phyloP scores from a whole-genome alignment of 169 alveolate genomes.

The Cryptosporidium ubiquitum region DNA sequence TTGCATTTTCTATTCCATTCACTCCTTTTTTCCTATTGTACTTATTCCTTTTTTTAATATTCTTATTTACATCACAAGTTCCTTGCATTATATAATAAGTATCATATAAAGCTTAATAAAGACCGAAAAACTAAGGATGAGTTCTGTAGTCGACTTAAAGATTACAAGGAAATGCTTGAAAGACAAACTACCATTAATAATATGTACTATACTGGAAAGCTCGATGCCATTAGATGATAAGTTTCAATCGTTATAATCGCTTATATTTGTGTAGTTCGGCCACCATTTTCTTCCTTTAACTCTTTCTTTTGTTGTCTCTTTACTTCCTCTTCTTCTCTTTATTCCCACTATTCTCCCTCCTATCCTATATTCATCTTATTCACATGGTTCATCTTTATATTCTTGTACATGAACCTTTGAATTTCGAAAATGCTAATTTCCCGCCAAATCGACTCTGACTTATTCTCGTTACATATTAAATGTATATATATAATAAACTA shows the following conservation, averaged over 20 bases:
- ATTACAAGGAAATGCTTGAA: constrained; percentile 42
- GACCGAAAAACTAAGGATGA: neutral
- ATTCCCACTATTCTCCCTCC: neutral
- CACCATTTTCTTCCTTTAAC: no score
- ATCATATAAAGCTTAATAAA: constrained; percentile 10
- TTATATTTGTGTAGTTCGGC: neutral
- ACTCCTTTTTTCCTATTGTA: neutral
- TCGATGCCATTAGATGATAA: neutral
- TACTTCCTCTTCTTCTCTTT: neutral
- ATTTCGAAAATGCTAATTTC: neutral
- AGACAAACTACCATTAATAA: constrained; percentile 33
- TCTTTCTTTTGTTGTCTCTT: neutral
- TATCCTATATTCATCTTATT: neutral
- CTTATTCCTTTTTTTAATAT: neutral
- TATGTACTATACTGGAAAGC: constrained; percentile 45
- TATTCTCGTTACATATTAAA: neutral
- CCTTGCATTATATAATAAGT: constrained; percentile 7
- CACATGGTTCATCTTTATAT: neutral
- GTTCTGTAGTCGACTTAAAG: constrained; percentile 5
- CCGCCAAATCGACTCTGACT: constrained; percentile 12
- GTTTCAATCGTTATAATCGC: no score
- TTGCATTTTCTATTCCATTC: neutral
- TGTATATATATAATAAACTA: neutral
- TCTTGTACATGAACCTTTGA: neutral
- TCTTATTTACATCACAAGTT: neutral